Percentiles rank a stretch among this genome's conserved stretches.
Conservation (phyloP, 1,284 basidiomycete species). For the Puccinia polysora region DNA sequence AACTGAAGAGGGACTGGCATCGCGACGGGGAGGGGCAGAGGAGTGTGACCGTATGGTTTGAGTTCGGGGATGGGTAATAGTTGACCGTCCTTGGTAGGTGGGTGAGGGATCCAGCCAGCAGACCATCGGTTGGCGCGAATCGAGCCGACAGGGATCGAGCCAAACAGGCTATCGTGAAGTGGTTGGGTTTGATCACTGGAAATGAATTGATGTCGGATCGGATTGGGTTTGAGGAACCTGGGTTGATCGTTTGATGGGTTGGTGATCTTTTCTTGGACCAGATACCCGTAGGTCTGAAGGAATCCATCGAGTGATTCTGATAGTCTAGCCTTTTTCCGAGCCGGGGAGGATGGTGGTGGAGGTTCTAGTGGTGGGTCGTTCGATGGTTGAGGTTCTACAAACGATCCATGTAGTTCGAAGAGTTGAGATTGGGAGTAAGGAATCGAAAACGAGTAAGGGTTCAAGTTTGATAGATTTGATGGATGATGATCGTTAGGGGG, state of each 20-base stretch:
- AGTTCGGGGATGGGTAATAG: conserved; percentile 6
- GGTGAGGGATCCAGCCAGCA: conserved; percentile 39
- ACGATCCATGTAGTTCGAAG: conserved; percentile 13
- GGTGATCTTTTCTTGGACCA: conserved; percentile 7
- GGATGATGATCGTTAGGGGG: not conserved
- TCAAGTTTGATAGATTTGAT: not conserved
- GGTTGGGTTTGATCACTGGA: not conserved
- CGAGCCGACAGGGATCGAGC: conserved; percentile 6
- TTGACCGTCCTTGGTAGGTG: not conserved
- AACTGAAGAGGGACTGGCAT: conserved; percentile 47
- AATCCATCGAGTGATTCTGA: conserved; percentile 4
- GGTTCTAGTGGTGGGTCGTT: not conserved
- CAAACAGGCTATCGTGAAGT: not conserved
- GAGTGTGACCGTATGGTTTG: conserved; percentile 48
- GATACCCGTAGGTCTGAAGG: conserved; percentile 7
- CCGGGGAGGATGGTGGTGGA: not conserved
- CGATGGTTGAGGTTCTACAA: not conserved
- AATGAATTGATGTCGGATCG: not conserved
- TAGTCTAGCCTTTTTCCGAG: not conserved
- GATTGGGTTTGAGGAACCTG: not conserved
- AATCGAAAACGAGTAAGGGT: conserved; percentile 8
- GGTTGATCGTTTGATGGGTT: not conserved
- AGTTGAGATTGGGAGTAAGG: conserved; percentile 17
- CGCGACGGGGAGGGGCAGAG: conserved; percentile 47
- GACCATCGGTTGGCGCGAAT: conserved; percentile 21